A percentile compares a stretch with the other conserved stretches of the same genome.
Conservation (phyloP, 1,139 yeast genomes). For the Protomyces pachydermus region DNA sequence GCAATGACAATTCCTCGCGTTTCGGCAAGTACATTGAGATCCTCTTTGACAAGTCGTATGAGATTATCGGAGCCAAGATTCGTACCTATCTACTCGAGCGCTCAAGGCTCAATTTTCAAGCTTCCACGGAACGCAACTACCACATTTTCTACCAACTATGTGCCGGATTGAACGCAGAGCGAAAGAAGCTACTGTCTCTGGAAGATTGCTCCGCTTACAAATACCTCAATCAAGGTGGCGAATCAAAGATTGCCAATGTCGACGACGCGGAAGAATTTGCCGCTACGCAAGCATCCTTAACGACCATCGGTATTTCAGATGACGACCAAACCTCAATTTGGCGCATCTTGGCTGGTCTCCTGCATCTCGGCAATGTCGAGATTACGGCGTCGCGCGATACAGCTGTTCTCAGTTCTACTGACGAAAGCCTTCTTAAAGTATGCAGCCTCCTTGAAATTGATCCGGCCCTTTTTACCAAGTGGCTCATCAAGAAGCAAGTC, state of each 20-base stretch:
- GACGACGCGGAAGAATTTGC: slow-evolving; percentile 76
- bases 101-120: slow-evolving; percentile 91
- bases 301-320: slow-evolving; percentile 66
- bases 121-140: slow-evolving; percentile 80
- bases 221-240: slow-evolving; percentile 89
- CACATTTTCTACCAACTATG: slow-evolving; percentile 91
- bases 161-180: slow-evolving; percentile 64
- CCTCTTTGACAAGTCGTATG: slow-evolving; percentile 63
- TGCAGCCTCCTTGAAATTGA: slow-evolving; percentile 82
- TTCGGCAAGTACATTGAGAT: slow-evolving; percentile 95
- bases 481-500: slow-evolving; percentile 92
- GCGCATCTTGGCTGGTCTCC: slow-evolving; percentile 75
- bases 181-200: slow-evolving; percentile 57
- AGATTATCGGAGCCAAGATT: slow-evolving; percentile 89
- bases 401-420: slow-evolving; percentile 77
- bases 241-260: slow-evolving; percentile 63
- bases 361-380: slow-evolving; percentile 90
- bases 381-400: slow-evolving; percentile 81
- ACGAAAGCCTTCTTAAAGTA: slow-evolving; percentile 76
- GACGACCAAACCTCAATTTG: slow-evolving; percentile 65
- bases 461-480: slow-evolving; percentile 68
- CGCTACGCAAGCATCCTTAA: slow-evolving; percentile 68
- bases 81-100: slow-evolving; percentile 90
- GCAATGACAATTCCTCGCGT: slow-evolving; percentile 95
- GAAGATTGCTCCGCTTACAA: slow-evolving; percentile 58